A percentile compares a stretch with the other conserved stretches of the same genome.
These are phyloP conservation scores for Linderina pennispora DNA, from an alignment of 192 early-diverging fungal genomes.

Conservation along the genomic window DNA sequence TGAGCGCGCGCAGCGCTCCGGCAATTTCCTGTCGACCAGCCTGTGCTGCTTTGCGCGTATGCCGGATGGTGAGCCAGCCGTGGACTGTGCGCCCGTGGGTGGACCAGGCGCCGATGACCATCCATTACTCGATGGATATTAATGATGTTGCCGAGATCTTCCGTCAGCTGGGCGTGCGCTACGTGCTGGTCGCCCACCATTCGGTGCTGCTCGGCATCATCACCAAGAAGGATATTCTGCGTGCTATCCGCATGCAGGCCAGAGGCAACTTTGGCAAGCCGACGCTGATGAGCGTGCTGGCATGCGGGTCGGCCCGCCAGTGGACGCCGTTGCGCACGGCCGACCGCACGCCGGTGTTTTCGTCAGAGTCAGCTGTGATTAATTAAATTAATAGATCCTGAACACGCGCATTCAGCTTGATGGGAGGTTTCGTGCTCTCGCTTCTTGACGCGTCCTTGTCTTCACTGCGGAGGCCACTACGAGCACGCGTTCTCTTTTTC, in stretches of 20 bases:
- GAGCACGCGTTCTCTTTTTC: background rate
- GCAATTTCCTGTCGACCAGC: no score
- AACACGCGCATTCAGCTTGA: no score
- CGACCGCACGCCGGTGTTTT: background rate
- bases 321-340: conserved; percentile 1
- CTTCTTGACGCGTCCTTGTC: no score
- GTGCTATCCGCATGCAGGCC: conserved; percentile 41
- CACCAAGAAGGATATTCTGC: conserved; percentile 67
- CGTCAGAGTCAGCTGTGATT: background rate
- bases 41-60: conserved; percentile 25
- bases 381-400: no score
- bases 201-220: conserved; percentile 58
- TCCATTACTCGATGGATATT: conserved; percentile 55
- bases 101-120: conserved; percentile 62
- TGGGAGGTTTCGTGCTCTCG: no score
- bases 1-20: conserved; percentile 15
- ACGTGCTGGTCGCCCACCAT: conserved; percentile 54
- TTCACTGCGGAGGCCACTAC: background rate
- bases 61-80: background rate
- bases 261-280: conserved; percentile 19
- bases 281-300: conserved; percentile 10
- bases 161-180: conserved; percentile 59
- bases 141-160: conserved; percentile 63
- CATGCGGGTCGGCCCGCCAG: background rate
- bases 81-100: conserved; percentile 49